Evolutionary conservation across 2,329 filamentous ascomycete species (phyloP).

Genomic region (Bipolaris gigantea): DNA sequence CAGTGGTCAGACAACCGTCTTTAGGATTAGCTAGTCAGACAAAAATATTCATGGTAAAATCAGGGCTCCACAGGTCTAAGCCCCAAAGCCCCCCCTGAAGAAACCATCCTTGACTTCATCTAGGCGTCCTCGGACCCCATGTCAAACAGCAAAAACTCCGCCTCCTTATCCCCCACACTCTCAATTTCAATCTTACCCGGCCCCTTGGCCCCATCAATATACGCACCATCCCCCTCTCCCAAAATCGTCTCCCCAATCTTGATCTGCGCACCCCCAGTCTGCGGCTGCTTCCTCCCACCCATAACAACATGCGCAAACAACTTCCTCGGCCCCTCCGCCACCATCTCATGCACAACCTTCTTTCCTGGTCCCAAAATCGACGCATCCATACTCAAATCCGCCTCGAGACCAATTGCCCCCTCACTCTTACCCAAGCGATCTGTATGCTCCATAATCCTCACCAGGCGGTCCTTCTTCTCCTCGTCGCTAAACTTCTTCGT

Average conservation of each 20-base stretch:
- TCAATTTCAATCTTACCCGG: conserved; percentile 51
- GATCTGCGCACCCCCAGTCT: conserved; percentile 72
- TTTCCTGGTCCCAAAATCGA: conserved; percentile 68
- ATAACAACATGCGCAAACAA: conserved; percentile 81
- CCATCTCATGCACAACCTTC: conserved; percentile 72
- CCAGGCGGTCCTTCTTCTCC: conserved; percentile 69
- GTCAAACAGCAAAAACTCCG: conserved; percentile 55
- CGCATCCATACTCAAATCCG: conserved; percentile 81
- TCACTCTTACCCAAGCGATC: conserved; percentile 67
- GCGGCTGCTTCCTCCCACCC: conserved; percentile 58
- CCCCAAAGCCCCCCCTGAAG: not conserved
- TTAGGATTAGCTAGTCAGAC: not conserved
- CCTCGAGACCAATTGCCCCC: conserved; percentile 75
- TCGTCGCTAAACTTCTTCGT: conserved; percentile 73
- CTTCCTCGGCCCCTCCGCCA: conserved; percentile 66
- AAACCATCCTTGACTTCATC: not conserved
- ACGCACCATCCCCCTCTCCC: conserved; percentile 79
- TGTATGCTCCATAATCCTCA: conserved; percentile 75
- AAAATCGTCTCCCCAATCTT: conserved; percentile 68
- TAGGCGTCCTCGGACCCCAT: conserved; percentile 45
- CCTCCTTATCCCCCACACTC: conserved; percentile 50
- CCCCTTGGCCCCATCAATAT: conserved; percentile 59
- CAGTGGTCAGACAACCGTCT: not conserved
- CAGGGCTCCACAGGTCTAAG: not conserved
- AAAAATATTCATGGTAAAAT: not conserved